Base-by-base conservation (phyloP, 169 alveolate species). In the Plasmodium vivax region DNA sequence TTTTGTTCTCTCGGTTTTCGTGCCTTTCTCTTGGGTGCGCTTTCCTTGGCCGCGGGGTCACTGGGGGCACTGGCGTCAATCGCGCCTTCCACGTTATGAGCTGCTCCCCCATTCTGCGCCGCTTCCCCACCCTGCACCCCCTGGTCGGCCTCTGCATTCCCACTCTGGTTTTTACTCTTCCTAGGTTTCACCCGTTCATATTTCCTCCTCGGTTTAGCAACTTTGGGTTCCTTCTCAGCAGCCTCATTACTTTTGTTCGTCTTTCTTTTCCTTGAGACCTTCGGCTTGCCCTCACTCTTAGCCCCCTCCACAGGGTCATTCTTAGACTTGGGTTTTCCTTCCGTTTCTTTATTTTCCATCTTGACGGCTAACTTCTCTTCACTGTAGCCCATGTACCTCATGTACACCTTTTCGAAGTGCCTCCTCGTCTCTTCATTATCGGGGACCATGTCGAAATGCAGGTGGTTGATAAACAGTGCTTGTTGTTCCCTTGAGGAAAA, bases 191-290 rank as follows among this genome's bases (percentile, higher is more conserved):
- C 41, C 54, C 91, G 71, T 82, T 79, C 91, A 90, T 90, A 90
- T 90, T 90, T 90, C 74, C 75, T 90, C 83, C 91, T 79, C 23
- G 94, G 94, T 82, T 90, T 90, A 68, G n/a, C 83, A 79, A 90
- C n/a, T 68, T 38, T 68, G 9, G 38, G 72, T 62, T 82, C 94
- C 58, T 80, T 90, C 9, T 27, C 90, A 34, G 54, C 12, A 34
- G 1, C 83, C 38, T 82, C 91, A 81, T 56, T 90, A 19, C 81
- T 72, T 27, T 41, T 71, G 19, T 43, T 68, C 23, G 38, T 43
- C 62, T 81, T 90, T 81, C 74, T 72, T 32, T 90, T 90, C 54
- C 91, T 80, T 85, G 58, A 6, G 6, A 75, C 6, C 54, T 90
- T 90, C n/a, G 47, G 43, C 51, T 90, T 90, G n/a, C 72, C 83